Percentiles rank a stretch among this genome's conserved stretches.
These are phyloP conservation scores for Symbiodinium pilosum DNA, from an alignment of 73 alveolate genomes.

Conservation along the genomic window DNA sequence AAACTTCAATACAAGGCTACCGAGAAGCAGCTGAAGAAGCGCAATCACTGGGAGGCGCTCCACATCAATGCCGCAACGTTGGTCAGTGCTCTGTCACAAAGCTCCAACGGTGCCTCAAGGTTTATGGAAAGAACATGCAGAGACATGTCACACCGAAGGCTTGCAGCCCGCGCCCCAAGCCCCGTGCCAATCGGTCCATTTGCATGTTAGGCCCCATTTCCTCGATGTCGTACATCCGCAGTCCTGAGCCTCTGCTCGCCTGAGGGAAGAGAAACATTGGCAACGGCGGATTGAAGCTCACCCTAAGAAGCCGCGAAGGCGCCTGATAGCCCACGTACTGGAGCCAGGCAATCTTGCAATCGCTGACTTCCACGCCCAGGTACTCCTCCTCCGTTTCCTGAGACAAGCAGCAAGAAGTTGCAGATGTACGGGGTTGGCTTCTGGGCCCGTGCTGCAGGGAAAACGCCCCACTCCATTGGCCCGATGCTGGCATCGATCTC, in stretches of 20 bases:
- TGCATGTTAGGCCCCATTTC: constrained; percentile 83
- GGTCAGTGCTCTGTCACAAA: constrained; percentile 61
- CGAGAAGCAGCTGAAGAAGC: too few species aligned
- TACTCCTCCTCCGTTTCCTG: constrained; percentile 85
- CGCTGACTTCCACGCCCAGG: constrained; percentile 59
- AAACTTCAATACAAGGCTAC: too few species aligned
- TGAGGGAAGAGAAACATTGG: too few species aligned
- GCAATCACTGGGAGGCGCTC: constrained; percentile 11
- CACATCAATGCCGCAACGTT: constrained; percentile 84
- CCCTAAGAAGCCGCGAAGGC: too few species aligned
- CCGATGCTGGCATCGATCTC: constrained; percentile 27
- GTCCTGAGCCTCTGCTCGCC: constrained; percentile 14
- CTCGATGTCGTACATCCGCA: constrained; percentile 81
- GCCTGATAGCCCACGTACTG: constrained; percentile 69
- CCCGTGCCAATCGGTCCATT: constrained; percentile 55
- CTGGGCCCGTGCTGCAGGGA: constrained; percentile 23
- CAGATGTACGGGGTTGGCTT: too few species aligned
- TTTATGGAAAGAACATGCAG: not conserved
- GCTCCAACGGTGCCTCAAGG: constrained; percentile 72
- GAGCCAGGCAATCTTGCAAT: constrained; percentile 79
- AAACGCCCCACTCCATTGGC: constrained; percentile 86
- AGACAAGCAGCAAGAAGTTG: not conserved
- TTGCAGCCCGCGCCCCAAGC: not conserved
- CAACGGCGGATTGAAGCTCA: too few species aligned
- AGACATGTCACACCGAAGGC: not conserved